Evolutionary conservation across 2,329 filamentous ascomycete species (phyloP).

Genomic region (Claviceps maximensis): DNA sequence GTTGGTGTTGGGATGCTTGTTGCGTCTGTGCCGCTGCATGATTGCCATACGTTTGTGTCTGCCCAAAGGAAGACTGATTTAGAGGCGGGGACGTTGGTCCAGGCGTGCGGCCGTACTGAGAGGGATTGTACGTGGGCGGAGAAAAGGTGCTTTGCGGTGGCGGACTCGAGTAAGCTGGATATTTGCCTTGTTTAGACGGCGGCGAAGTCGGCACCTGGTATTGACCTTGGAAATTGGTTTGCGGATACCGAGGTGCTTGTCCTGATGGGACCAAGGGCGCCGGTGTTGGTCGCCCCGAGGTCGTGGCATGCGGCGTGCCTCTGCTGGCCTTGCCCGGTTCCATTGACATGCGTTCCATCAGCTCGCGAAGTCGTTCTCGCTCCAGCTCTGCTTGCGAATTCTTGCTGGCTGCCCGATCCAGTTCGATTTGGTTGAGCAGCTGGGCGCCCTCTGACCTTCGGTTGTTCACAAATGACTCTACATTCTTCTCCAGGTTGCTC

Average conservation of each 20-base stretch:
- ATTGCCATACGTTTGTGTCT: constrained; percentile 26
- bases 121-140: constrained; percentile 43
- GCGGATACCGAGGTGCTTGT: constrained; percentile 35
- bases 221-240: constrained; percentile 40
- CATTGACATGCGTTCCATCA: constrained; percentile 95
- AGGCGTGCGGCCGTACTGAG: constrained; percentile 43
- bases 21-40: constrained; percentile 21
- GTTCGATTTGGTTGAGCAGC: constrained; percentile 77
- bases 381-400: constrained; percentile 60
- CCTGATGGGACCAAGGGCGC: constrained; percentile 38
- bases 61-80: constrained; percentile 38
- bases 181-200: constrained; percentile 33
- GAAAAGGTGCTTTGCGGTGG: constrained; percentile 31
- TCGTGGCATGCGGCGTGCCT: constrained; percentile 16
- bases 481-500: constrained; percentile 84
- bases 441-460: constrained; percentile 81
- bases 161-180: constrained; percentile 27
- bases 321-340: constrained; percentile 36
- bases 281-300: constrained; percentile 17
- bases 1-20: neutral
- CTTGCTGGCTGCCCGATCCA: constrained; percentile 52
- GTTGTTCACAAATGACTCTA: constrained; percentile 94
- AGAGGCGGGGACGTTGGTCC: constrained; percentile 49
- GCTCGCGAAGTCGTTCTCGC: constrained; percentile 68
- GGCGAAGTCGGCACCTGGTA: constrained; percentile 47